Percentiles rank a stretch among this genome's conserved stretches.
Evolutionary conservation across 768 basidiomycete species (phyloP).

Genomic region (Leucocoprinus birnbaumii): DNA sequence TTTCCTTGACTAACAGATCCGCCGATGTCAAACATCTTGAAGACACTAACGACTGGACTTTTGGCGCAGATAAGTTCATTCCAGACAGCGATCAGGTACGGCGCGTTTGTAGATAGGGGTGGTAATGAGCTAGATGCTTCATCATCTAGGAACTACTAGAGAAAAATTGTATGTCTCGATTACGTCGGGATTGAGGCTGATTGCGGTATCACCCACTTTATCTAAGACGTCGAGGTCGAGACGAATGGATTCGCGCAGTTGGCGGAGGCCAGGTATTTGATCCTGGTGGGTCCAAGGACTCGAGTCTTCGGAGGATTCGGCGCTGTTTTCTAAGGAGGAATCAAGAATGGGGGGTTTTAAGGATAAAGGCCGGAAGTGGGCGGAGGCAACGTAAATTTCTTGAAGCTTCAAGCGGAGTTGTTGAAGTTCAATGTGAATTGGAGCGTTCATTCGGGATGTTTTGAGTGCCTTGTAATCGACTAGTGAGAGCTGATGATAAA

Average conservation of each 20-base stretch:
- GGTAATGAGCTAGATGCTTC: constrained; percentile 42
- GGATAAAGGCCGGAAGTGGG: constrained; percentile 35
- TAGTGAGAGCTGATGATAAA: not conserved
- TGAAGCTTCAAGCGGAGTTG: constrained; percentile 24
- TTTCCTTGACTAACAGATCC: constrained; percentile 5
- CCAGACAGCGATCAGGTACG: constrained; percentile 82
- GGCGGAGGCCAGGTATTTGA: constrained; percentile 42
- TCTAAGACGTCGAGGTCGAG: constrained; percentile 42
- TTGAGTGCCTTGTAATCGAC: not conserved
- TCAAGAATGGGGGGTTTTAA: constrained; percentile 42
- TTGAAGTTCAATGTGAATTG: constrained; percentile 30
- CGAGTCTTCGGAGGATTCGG: constrained; percentile 32
- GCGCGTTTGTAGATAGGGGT: constrained; percentile 71
- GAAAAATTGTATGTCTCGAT: constrained; percentile 10
- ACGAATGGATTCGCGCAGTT: constrained; percentile 41
- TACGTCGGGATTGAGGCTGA: constrained; percentile 2
- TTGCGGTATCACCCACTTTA: constrained; percentile 30
- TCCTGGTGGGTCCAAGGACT: constrained; percentile 41
- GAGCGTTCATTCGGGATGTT: not conserved
- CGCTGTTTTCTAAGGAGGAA: constrained; percentile 33
- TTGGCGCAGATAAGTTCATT: constrained; percentile 66
- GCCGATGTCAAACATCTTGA: constrained; percentile 43
- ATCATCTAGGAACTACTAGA: constrained; percentile 63
- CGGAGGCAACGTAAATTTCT: constrained; percentile 32
- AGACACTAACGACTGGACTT: constrained; percentile 54